These are phyloP conservation scores for Colletotrichum karsti DNA, from an alignment of 2,329 filamentous ascomycete genomes.

Conservation along the genomic window DNA sequence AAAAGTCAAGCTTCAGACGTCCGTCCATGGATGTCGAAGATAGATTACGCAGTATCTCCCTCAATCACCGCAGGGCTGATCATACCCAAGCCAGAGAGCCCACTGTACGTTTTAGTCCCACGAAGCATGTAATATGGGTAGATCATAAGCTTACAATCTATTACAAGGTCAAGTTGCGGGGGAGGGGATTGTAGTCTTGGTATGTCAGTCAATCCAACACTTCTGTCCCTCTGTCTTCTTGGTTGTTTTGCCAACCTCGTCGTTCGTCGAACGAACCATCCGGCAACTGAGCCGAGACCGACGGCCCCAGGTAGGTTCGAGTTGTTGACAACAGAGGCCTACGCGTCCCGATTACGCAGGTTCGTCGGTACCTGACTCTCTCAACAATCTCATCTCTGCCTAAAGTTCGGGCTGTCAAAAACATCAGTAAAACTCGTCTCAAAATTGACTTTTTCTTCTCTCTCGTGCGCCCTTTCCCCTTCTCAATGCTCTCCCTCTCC, in stretches of 20 bases:
- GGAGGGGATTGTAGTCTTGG: neutral
- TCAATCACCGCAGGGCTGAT: constrained; percentile 20
- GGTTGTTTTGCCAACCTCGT: too few species aligned
- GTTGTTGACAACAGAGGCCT: neutral
- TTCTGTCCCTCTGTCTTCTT: neutral
- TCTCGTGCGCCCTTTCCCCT: neutral
- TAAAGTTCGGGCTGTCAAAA: constrained; percentile 18
- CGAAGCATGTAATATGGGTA: constrained; percentile 21
- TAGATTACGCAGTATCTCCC: constrained; percentile 1
- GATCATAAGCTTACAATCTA: constrained; percentile 23
- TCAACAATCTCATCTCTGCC: constrained; percentile 1
- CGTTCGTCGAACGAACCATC: too few species aligned
- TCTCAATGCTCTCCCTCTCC: neutral
- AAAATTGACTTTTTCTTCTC: neutral
- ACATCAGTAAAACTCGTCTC: constrained; percentile 22
- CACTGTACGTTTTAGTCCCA: constrained; percentile 1
- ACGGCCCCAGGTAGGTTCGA: too few species aligned
- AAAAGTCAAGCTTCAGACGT: constrained; percentile 20
- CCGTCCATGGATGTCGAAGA: too few species aligned
- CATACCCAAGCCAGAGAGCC: too few species aligned
- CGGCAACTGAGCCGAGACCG: neutral
- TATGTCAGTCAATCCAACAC: neutral
- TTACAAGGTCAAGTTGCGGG: neutral
- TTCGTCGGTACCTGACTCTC: neutral
- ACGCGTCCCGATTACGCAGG: neutral